Evolutionary conservation across 768 basidiomycete genomes (phyloP), one percentile per base, ranked within the genome.

Genomic region (Rhodotorula graminis): DNA sequence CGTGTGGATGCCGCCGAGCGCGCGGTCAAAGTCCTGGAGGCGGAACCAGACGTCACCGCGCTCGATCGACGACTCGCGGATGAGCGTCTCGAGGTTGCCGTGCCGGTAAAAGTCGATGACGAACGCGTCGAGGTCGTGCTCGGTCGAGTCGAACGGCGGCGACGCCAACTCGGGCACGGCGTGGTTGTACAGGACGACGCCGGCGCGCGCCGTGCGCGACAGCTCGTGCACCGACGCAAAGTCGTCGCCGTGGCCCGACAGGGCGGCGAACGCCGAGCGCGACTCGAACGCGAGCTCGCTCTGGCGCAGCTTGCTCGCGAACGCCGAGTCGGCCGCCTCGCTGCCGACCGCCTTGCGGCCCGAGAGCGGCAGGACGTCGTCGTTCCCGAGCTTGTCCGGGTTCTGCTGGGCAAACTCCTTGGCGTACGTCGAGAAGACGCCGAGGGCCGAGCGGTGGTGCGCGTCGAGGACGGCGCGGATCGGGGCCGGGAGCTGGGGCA

Each of bases 51-150:
- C 82, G 0, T 84, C 82, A 78, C 80, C 80, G 72, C 89, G 75
- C 14, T 84, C 83, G 74, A 88, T 77, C 23, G 75, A 73, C 78
- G 61, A 61, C 61, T 75, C 74, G 25, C 65, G 71, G 27, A 73
- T 67, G 70, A 76, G 72, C 2, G 67, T 66, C 5, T 77, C 64
- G 44, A 72, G 58, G 77, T 88, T 87, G 0, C 89, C 89, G 69
- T 90, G 89, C 1, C 78, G 84, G 77, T 85, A 89, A 80, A 89
- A 90, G 77, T 90, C 89, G 58, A 85, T 81, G 25, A 90, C 79
- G 76, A 89, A 89, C 0, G 87, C 88, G 70, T 90, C 89, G 58
- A 89, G 82, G 40, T 76, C 71, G 60, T 73, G 71, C 62, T 76
- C 74, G n/a, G 42, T 53, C 57, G 66, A 70, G 63, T 71, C 69